Base-by-base conservation (phyloP, 805 yeast species). In the Nakazawaea ishiwadae region DNA sequence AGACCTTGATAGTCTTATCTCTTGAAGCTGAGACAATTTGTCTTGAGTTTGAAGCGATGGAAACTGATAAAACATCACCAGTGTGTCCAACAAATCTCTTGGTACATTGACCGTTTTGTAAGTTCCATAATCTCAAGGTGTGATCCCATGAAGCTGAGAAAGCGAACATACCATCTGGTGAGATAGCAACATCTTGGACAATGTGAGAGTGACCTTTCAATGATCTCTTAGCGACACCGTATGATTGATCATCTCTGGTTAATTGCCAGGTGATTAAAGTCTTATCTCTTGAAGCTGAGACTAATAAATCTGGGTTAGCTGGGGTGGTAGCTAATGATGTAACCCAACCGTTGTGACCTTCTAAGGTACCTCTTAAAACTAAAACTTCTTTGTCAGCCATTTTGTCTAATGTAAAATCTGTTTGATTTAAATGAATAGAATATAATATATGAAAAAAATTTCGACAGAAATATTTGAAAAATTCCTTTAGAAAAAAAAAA, bases 141-240 rank as follows among this genome's bases (percentile, higher is more conserved):
- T 85, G 88, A 73, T 93, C 99, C 99, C 99, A 93, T 62, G 99
- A 93, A 64, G 95, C 96, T 53, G 99, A 93, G 69, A 93, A 77
- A 65, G 97, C 98, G 79, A 81, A 91, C 65, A 83, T 81, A 71
- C 98, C 98, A 68, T 93, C 99, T 66, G 95, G 89, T 54, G 98
- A 87, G 75, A 93, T 84, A 68, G 93, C 86, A 69, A 89, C 91
- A 68, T 93, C 99, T 76, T 89, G 90, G 58, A 93, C 96, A 65
- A 93, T 91, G 89, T 93, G 99, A 59, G 96, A 84, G 88, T 93
- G 99, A 67, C 99, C 99, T 68, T 79, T 84, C 71, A 93, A 82
- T 58, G 97, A 87, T 75, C 84, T 88, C 79, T 89, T 87, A 71
- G 99, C 95, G 62, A 87, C 89, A 84, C 99, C 99, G 77, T 87